phyloP scores from a whole-genome alignment of 176 grass and related monocot species.

The Lolium rigidum region DNA sequence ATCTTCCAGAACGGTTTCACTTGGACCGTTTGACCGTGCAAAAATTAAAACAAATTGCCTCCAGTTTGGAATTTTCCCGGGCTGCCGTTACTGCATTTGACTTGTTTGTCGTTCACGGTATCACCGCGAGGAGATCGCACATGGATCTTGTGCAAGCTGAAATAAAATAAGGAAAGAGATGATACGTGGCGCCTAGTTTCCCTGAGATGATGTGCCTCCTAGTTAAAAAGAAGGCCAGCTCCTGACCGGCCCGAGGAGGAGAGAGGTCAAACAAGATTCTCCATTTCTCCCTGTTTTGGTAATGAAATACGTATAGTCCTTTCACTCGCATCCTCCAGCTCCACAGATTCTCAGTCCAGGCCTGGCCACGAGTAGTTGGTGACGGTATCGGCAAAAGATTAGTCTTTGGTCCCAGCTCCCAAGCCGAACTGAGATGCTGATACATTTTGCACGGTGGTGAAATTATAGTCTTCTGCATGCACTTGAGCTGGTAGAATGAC shows the following conservation, averaged over 20 bases:
- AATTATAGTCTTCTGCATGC: no score
- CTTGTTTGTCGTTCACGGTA: conserved; percentile 9
- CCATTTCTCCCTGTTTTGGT: not conserved
- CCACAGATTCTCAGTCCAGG: not conserved
- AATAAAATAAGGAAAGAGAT: not conserved
- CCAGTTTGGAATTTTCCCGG: not conserved
- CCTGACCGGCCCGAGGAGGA: not conserved
- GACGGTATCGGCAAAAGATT: not conserved
- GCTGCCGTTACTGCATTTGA: not conserved
- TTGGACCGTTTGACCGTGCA: not conserved
- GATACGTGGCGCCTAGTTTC: not conserved
- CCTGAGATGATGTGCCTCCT: not conserved
- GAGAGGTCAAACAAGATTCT: conserved; percentile 49
- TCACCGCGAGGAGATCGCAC: not conserved
- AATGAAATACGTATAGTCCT: not conserved
- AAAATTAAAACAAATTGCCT: not conserved
- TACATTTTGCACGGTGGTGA: no score
- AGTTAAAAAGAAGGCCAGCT: not conserved
- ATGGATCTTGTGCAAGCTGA: not conserved
- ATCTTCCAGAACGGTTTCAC: not conserved
- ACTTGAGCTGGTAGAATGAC: not conserved
- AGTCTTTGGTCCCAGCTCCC: not conserved
- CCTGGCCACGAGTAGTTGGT: not conserved
- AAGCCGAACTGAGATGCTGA: not conserved
- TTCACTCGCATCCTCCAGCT: not conserved